These are phyloP conservation scores for Fistulinella prunicolor DNA, from an alignment of 768 basidiomycete genomes.

Conservation along the genomic window DNA sequence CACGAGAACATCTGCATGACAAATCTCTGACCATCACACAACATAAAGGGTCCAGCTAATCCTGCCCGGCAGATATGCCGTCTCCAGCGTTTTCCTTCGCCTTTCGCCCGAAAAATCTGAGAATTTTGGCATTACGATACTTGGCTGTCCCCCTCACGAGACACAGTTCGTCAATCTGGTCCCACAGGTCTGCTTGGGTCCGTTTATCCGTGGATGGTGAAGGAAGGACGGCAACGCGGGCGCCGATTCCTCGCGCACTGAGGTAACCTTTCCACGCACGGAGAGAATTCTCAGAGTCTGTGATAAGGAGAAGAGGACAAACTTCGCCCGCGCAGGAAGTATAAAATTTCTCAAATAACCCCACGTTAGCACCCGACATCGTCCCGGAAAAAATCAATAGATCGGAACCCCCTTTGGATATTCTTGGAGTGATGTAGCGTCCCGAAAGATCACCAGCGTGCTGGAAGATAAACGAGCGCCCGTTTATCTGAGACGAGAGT, in stretches of 20 bases:
- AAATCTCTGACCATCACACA: too few species aligned
- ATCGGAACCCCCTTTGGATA: conserved; percentile 24
- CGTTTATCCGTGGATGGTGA: background rate
- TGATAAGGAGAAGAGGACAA: conserved; percentile 25
- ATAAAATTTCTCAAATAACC: conserved; percentile 14
- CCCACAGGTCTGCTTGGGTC: conserved; percentile 2
- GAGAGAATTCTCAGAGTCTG: conserved; percentile 1
- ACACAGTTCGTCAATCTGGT: conserved; percentile 22
- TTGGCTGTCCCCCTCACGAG: conserved; percentile 23
- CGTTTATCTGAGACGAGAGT: conserved; percentile 20
- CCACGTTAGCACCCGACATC: conserved; percentile 7
- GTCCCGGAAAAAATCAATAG: conserved; percentile 21
- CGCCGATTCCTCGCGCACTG: conserved; percentile 9
- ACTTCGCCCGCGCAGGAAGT: conserved; percentile 19
- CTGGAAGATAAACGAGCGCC: conserved; percentile 24
- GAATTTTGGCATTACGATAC: conserved; percentile 10
- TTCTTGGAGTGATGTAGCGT: conserved; percentile 15
- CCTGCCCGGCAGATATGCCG: background rate
- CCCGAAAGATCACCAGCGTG: conserved; percentile 14
- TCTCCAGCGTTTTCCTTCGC: conserved; percentile 6
- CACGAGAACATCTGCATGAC: too few species aligned
- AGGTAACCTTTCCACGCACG: conserved; percentile 13
- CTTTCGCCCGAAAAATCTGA: conserved; percentile 16
- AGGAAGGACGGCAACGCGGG: conserved; percentile 12
- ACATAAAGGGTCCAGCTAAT: background rate